Evolutionary conservation across 2,329 filamentous ascomycete species (phyloP), one percentile per base, ranked within the genome.

Genomic region (Claviceps sp.): DNA sequence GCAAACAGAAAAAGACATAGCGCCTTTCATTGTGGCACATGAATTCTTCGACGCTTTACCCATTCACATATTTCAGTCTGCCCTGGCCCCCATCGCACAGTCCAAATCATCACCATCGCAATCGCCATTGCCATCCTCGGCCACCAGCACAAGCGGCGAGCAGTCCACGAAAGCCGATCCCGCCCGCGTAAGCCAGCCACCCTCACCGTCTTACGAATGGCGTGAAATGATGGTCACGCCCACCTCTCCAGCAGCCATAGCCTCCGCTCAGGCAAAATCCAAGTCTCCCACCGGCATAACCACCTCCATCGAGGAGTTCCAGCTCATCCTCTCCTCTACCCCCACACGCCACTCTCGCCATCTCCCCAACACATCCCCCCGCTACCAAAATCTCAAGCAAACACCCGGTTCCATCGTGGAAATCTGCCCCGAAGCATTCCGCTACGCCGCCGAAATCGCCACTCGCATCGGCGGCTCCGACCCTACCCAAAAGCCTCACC

Each of bases 21-120:
- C 83, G 22, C 91, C 93, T 1, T 94, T 97, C 66, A 95, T 98
- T 54, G 80, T 97, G 47, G 93, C 93, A 4, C 93, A 98, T 66
- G 93, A 98, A 65, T 97, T 98, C 74, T 98, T 98, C 70, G 93
- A 98, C 60, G 93, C 93, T 2, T 82, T 98, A 0, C 93, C 93
- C 37, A 96, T 98, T 59, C 90, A 98, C 66, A 83, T 88, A 54
- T 98, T 98, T 65, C 85, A 97, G 66, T 85, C 87, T 14, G 76
- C 91, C 49, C 64, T 68, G 5, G 66, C 72, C 29, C 36, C 51
- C 36, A 47, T 53, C 23, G 49, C 50, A 26, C 55, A 51, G 37
- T 55, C 52, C 43, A 54, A 45, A 42, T 53, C 49, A 11, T 51
- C 47, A 13, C 51, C 47, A 14, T 66, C 76, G 3, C 51, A 29